phyloP scores from a whole-genome alignment of 2,329 filamentous ascomycete species.

The Hypoxylon sp. region DNA sequence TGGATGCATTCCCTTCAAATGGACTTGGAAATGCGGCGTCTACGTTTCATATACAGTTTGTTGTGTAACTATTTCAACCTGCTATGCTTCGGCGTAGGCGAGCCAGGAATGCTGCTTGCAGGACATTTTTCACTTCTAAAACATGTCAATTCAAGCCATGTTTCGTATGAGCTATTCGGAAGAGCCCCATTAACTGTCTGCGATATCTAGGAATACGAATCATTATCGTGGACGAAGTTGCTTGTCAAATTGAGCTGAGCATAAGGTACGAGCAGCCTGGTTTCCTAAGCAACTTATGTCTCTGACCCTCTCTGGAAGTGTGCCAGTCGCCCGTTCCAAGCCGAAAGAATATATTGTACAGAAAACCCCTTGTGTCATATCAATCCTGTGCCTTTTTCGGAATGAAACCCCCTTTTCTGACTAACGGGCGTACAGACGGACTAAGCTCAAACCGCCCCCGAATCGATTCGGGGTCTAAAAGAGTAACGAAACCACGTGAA shows the following conservation, averaged over 20 bases:
- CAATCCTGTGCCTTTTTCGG: conserved; percentile 32
- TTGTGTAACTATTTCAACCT: too few relatives aligned
- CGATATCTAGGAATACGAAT: conserved; percentile 32
- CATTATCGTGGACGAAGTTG: conserved; percentile 19
- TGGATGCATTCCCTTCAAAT: too few relatives aligned
- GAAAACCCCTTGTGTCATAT: conserved; percentile 26
- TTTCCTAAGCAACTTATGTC: conserved; percentile 28
- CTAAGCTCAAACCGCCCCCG: conserved; percentile 12
- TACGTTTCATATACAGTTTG: too few relatives aligned
- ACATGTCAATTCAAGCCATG: neutral
- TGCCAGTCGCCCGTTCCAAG: conserved; percentile 28
- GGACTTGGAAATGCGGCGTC: too few relatives aligned
- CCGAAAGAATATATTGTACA: conserved; percentile 43
- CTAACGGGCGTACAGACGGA: conserved; percentile 14
- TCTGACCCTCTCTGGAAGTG: conserved; percentile 19
- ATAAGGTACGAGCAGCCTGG: conserved; percentile 20
- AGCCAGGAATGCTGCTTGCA: too few relatives aligned
- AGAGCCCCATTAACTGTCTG: conserved; percentile 36
- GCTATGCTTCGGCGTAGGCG: too few relatives aligned
- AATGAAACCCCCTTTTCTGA: conserved; percentile 29
- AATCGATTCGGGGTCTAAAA: conserved; percentile 5
- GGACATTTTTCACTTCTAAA: neutral
- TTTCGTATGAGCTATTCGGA: too few relatives aligned
- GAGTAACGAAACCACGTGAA: conserved; percentile 9
- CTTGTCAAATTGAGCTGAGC: conserved; percentile 5